phyloP scores from a whole-genome alignment of 2,329 filamentous ascomycete genomes.

The Pseudogymnoascus verrucosus region DNA sequence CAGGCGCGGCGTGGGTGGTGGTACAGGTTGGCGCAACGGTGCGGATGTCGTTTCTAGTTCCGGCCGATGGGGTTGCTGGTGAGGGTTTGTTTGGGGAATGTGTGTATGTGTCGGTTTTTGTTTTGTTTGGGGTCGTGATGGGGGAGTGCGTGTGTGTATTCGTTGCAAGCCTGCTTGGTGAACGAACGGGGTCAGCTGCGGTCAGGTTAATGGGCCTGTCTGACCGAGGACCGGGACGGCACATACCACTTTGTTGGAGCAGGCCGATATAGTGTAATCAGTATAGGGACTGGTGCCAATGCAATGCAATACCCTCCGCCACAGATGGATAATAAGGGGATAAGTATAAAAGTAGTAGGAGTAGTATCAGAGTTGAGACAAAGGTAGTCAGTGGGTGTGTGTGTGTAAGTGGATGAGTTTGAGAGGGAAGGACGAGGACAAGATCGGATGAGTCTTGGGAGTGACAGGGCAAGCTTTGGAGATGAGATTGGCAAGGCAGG shows the following conservation, averaged over 20 bases:
- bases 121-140: neutral
- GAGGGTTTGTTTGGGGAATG: neutral
- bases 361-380: neutral
- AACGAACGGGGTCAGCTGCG: neutral
- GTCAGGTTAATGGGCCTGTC: neutral
- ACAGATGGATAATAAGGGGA: neutral
- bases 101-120: neutral
- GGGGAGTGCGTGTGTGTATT: neutral
- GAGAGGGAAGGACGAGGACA: neutral
- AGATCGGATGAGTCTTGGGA: neutral
- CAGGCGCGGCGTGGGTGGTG: neutral
- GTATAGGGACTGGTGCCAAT: neutral
- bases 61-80: neutral
- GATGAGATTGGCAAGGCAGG: neutral
- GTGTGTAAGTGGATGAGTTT: too few species aligned
- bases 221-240: neutral
- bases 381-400: too few species aligned
- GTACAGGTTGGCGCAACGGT: neutral
- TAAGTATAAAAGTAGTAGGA: neutral
- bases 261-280: neutral
- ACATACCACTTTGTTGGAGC: neutral
- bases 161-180: neutral
- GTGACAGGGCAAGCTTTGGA: neutral
- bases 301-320: neutral
- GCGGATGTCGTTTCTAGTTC: neutral